Evolutionary conservation across 805 yeast species (phyloP).

Genomic region (Zygotorulaspora sp.): DNA sequence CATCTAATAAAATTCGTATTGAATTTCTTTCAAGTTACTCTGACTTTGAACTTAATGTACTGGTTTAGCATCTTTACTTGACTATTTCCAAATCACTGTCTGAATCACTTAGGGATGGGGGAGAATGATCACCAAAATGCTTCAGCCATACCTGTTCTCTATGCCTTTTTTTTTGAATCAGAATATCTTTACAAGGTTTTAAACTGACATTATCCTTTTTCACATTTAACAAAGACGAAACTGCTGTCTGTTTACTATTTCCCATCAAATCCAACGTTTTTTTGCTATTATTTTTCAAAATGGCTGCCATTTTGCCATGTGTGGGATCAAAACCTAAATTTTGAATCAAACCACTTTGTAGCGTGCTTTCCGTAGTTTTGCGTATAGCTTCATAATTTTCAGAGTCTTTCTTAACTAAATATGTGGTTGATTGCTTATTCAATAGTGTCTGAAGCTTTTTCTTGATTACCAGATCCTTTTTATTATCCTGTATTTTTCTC

Average conservation of each 20-base stretch:
- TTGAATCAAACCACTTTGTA: conserved; percentile 39
- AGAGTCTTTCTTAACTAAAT: conserved; percentile 17
- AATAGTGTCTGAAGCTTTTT: conserved; percentile 28
- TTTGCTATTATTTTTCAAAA: conserved; percentile 13
- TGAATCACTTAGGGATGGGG: conserved; percentile 3
- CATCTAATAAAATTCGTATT: conserved; percentile 12
- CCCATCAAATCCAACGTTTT: conserved; percentile 11
- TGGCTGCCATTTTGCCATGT: conserved; percentile 24
- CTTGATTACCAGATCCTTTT: conserved; percentile 29
- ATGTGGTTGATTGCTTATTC: conserved; percentile 3
- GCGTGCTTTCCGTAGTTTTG: conserved; percentile 37
- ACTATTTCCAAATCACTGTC: conserved; percentile 35
- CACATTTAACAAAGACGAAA: conserved; percentile 31
- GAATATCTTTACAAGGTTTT: conserved; percentile 32
- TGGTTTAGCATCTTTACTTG: conserved; percentile 7
- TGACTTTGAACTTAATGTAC: conserved; percentile 12
- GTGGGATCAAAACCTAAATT: conserved; percentile 54
- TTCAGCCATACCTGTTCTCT: conserved; percentile 31
- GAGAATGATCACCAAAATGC: conserved; percentile 24
- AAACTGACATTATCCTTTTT: conserved; percentile 36
- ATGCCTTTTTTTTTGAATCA: conserved; percentile 25
- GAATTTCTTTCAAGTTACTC: conserved; percentile 13
- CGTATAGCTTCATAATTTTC: conserved; percentile 23
- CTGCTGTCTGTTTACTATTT: conserved; percentile 20
- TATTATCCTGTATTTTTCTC: conserved; percentile 39